Percentiles rank a stretch among this genome's conserved stretches.
phyloP scores from a whole-genome alignment of 257 asterid genomes.

The Lantana camara region DNA sequence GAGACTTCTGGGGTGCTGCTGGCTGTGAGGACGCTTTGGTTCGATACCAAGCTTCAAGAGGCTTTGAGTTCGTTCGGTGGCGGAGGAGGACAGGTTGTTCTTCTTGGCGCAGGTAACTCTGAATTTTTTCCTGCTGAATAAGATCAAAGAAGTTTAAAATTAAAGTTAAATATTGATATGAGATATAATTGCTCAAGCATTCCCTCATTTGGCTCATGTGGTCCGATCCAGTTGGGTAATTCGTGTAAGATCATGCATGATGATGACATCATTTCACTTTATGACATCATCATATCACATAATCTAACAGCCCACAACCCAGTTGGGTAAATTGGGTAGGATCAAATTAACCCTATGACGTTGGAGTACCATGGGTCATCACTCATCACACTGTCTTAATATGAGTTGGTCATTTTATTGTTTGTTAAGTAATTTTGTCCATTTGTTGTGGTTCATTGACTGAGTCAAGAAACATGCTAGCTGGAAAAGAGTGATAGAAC shows the following conservation, averaged over 20 bases:
- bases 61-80: conserved; percentile 65
- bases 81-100: conserved; percentile 86
- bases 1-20: conserved; percentile 90
- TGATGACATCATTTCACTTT: no score
- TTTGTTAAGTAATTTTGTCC: neutral
- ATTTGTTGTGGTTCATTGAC: neutral
- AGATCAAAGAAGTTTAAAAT: neutral
- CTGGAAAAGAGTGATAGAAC: conserved; percentile 12
- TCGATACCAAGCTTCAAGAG: conserved; percentile 79
- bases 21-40: conserved; percentile 94
- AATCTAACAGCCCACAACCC: no score
- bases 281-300: no score
- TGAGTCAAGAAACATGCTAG: neutral
- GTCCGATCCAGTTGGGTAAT: no score
- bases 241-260: no score
- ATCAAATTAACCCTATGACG: no score
- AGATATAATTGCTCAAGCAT: neutral
- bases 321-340: no score
- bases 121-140: neutral
- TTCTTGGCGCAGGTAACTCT: conserved; percentile 96
- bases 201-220: neutral
- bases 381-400: neutral
- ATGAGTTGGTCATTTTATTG: neutral
- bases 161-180: neutral
- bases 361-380: neutral